These are phyloP conservation scores for Fusarium irregulare DNA, from an alignment of 2,329 filamentous ascomycete genomes.

Conservation along the genomic window DNA sequence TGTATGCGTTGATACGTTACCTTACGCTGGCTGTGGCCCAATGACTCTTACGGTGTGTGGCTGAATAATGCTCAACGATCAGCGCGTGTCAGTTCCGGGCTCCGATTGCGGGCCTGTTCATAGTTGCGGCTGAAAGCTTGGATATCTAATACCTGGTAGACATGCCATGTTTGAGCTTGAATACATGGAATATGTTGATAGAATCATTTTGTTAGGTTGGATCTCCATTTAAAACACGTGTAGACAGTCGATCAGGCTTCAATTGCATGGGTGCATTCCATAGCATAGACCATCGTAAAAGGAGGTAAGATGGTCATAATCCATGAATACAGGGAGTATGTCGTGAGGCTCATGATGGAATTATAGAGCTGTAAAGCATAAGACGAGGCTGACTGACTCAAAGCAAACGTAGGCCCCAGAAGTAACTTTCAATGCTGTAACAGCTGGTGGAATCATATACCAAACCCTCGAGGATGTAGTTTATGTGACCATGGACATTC, in stretches of 20 bases:
- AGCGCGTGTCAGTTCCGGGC: slow-evolving; percentile 4
- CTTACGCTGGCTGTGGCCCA: slow-evolving; percentile 2
- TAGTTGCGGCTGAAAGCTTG: neutral
- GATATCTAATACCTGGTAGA: slow-evolving; percentile 3
- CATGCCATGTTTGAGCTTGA: neutral
- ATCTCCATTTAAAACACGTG: neutral
- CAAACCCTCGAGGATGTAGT: neutral
- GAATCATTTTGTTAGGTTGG: neutral
- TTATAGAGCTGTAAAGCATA: neutral
- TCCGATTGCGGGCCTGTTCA: slow-evolving; percentile 32
- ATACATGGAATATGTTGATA: neutral
- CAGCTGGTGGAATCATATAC: neutral
- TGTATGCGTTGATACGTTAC: slow-evolving; percentile 19
- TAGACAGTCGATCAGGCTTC: neutral
- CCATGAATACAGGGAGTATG: slow-evolving; percentile 1
- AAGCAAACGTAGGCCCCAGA: neutral
- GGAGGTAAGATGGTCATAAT: neutral
- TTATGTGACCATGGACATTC: neutral
- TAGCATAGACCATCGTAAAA: neutral
- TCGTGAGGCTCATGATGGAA: neutral
- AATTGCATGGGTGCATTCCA: neutral
- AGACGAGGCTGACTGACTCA: neutral
- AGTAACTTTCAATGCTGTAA: neutral
- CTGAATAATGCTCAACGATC: slow-evolving; percentile 35
- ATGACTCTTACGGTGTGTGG: slow-evolving; percentile 44